Evolutionary conservation across 2,329 filamentous ascomycete genomes (phyloP).

Genomic region (Diaporthe longicolla): DNA sequence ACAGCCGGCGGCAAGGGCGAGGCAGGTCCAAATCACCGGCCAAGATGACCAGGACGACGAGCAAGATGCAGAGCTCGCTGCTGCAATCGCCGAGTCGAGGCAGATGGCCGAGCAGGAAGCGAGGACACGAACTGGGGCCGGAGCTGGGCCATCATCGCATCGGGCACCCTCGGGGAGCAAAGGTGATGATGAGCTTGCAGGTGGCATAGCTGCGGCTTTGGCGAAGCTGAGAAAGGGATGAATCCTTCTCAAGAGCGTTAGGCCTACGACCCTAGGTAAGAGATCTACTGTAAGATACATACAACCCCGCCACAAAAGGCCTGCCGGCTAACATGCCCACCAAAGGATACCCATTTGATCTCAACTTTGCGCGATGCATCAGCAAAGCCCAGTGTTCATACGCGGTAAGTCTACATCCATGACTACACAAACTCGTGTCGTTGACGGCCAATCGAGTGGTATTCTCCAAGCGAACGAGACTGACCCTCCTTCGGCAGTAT

Average conservation of each 20-base stretch:
- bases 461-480: neutral
- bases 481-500: neutral
- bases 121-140: conserved; percentile 43
- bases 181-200: conserved; percentile 62
- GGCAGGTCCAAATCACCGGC: conserved; percentile 55
- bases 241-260: neutral
- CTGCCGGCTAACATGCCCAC: neutral
- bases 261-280: neutral
- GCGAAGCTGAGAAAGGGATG: conserved; percentile 67
- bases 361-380: neutral
- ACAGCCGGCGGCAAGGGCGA: conserved; percentile 43
- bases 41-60: conserved; percentile 58
- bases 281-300: neutral
- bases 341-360: neutral
- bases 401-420: no score
- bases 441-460: neutral
- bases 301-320: neutral
- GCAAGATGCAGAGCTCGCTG: conserved; percentile 64
- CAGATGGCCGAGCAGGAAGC: conserved; percentile 53
- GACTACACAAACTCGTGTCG: neutral
- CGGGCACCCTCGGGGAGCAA: conserved; percentile 43
- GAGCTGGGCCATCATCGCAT: conserved; percentile 41
- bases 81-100: conserved; percentile 63
- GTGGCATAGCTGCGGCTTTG: conserved; percentile 72
- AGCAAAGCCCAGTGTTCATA: neutral